Conservation (phyloP, 768 basidiomycete genomes). For the Mycena rosella region DNA sequence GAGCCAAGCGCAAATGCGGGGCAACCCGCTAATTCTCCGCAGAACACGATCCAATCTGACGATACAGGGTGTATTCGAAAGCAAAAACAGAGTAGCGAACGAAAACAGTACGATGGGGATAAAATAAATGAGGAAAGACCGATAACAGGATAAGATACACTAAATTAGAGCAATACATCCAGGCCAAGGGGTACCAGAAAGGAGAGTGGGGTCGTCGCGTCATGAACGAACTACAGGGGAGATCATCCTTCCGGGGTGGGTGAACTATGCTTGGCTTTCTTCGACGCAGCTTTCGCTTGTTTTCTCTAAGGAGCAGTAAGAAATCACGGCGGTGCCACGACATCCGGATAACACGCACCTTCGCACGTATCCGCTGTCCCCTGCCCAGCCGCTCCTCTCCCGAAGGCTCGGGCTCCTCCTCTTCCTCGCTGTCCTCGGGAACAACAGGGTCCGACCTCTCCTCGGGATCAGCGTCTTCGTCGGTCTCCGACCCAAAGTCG, state of each 20-base stretch:
- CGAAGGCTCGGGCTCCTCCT: slow-evolving; percentile 41
- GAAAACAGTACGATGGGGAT: slow-evolving; percentile 30
- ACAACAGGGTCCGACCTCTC: slow-evolving; percentile 40
- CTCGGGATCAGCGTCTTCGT: slow-evolving; percentile 54
- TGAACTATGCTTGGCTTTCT: slow-evolving; percentile 26
- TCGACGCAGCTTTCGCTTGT: slow-evolving; percentile 23
- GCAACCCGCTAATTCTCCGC: too few species aligned
- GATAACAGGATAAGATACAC: slow-evolving; percentile 8
- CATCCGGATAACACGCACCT: slow-evolving; percentile 47
- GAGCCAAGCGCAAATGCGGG: too few species aligned
- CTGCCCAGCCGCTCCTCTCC: slow-evolving; percentile 53
- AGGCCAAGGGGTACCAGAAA: not conserved
- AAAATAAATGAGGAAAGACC: slow-evolving; percentile 15
- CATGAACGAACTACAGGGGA: too few species aligned
- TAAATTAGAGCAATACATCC: slow-evolving; percentile 18
- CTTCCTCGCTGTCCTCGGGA: slow-evolving; percentile 43
- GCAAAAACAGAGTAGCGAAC: slow-evolving; percentile 17
- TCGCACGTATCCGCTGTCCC: slow-evolving; percentile 54
- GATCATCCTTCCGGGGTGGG: slow-evolving; percentile 29
- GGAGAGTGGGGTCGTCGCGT: too few species aligned
- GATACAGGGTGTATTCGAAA: slow-evolving; percentile 27
- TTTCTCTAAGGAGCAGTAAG: slow-evolving; percentile 17
- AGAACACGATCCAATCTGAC: not conserved
- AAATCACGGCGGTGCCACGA: too few species aligned
- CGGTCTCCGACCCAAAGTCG: slow-evolving; percentile 54